Evolutionary conservation across 2,329 filamentous ascomycete genomes (phyloP).

Genomic region (Lasiodiplodia sp.): DNA sequence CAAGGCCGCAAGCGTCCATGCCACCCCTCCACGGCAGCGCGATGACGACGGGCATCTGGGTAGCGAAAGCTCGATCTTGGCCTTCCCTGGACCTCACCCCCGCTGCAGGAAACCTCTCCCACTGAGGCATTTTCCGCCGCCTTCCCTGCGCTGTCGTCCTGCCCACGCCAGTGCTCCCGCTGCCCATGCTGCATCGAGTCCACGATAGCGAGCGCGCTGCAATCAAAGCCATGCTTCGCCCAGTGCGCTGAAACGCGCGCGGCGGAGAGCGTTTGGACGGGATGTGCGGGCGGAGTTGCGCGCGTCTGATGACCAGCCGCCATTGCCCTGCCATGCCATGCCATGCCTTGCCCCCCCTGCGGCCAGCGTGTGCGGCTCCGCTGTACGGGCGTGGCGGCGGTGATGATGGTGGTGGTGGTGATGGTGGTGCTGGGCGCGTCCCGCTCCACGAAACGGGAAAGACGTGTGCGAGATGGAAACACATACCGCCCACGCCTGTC

Average conservation of each 20-base stretch:
- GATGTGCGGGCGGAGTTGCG: constrained; percentile 22
- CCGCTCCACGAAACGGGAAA: constrained; percentile 20
- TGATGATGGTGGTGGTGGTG: constrained; percentile 4
- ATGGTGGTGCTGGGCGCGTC: constrained; percentile 17
- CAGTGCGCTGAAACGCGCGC: constrained; percentile 26
- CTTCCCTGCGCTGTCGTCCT: constrained; percentile 15
- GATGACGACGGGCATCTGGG: constrained; percentile 25
- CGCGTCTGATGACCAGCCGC: constrained; percentile 3
- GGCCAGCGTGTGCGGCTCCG: constrained; percentile 21
- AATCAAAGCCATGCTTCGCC: constrained; percentile 19
- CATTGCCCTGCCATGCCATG: background rate
- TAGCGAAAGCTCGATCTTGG: constrained; percentile 19
- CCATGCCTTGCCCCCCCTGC: background rate
- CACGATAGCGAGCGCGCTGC: constrained; percentile 17
- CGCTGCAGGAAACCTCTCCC: background rate
- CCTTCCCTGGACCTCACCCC: constrained; percentile 1
- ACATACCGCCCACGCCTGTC: constrained; percentile 7
- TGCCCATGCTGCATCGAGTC: constrained; percentile 25
- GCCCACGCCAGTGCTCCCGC: constrained; percentile 23
- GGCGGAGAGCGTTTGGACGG: constrained; percentile 21
- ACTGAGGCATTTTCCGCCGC: constrained; percentile 26
- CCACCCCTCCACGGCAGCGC: constrained; percentile 18
- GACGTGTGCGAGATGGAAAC: constrained; percentile 20
- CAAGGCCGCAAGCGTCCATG: constrained; percentile 23
- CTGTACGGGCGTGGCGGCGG: constrained; percentile 11